Evolutionary conservation across 129 eudicot species (phyloP).

Genomic region (Saussurea involucrata): DNA sequence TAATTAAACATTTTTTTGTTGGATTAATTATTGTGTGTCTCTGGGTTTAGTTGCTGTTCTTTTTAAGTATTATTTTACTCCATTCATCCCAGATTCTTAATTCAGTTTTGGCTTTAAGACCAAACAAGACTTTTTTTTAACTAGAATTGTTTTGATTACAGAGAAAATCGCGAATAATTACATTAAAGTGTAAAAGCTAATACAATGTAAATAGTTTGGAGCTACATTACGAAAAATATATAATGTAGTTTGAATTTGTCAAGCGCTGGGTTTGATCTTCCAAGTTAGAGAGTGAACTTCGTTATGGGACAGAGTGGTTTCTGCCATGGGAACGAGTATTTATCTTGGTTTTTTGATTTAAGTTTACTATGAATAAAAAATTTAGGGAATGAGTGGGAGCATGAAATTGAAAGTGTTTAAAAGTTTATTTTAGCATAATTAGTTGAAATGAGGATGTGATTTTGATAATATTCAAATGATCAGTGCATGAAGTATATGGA

Average conservation of each 20-base stretch:
- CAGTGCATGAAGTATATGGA: background rate
- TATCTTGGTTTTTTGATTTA: background rate
- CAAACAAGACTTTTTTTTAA: background rate
- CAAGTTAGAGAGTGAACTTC: background rate
- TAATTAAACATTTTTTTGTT: background rate
- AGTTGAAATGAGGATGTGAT: background rate
- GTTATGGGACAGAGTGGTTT: background rate
- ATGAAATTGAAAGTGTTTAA: background rate
- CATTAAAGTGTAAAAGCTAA: background rate
- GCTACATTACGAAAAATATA: constrained; percentile 8
- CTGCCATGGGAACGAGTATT: background rate
- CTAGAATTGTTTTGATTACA: background rate
- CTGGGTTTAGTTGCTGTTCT: background rate
- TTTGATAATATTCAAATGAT: background rate
- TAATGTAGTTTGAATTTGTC: background rate
- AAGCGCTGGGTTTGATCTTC: background rate
- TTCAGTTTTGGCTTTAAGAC: background rate
- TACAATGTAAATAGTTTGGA: background rate
- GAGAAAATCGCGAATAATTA: background rate
- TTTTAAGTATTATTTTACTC: background rate
- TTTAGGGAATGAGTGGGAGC: background rate
- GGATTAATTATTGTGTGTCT: background rate
- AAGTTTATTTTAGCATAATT: background rate
- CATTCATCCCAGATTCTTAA: background rate
- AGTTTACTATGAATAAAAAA: background rate